phyloP scores from a whole-genome alignment of 345 rosid genomes.

The Moricandia moricandioides region DNA sequence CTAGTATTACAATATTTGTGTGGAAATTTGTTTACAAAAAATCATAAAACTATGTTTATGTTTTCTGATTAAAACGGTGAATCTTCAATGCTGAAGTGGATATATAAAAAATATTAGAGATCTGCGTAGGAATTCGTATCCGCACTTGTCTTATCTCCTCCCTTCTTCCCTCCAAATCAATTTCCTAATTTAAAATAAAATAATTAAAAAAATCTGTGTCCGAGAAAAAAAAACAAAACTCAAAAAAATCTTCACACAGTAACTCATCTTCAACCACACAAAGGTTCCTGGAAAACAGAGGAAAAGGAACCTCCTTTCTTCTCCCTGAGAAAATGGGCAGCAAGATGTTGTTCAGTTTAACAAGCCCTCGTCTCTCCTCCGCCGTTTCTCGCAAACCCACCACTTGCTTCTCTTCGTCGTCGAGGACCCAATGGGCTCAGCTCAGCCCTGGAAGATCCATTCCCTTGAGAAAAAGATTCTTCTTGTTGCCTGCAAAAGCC shows the following conservation, averaged over 20 bases:
- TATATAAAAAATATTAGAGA: constrained; percentile 29
- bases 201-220: background rate
- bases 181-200: background rate
- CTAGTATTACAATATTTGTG: background rate
- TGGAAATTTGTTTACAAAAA: background rate
- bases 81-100: constrained; percentile 44
- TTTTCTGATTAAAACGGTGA: background rate
- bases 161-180: constrained; percentile 46
- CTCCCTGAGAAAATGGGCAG: constrained; percentile 27
- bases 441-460: constrained; percentile 27
- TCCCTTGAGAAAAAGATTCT: constrained; percentile 37
- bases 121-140: constrained; percentile 51
- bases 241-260: constrained; percentile 17
- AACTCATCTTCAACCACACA: constrained; percentile 19
- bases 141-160: constrained; percentile 47
- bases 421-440: constrained; percentile 40
- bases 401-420: constrained; percentile 19
- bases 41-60: background rate
- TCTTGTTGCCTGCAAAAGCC: constrained; percentile 58
- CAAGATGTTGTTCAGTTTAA: constrained; percentile 24
- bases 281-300: constrained; percentile 24
- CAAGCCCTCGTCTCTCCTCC: constrained; percentile 55
- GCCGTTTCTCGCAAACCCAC: constrained; percentile 50
- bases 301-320: constrained; percentile 7
- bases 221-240: constrained; percentile 14